Evolutionary conservation across 176 grass and related monocot species (phyloP).

Genomic region (Cocos nucifera): DNA sequence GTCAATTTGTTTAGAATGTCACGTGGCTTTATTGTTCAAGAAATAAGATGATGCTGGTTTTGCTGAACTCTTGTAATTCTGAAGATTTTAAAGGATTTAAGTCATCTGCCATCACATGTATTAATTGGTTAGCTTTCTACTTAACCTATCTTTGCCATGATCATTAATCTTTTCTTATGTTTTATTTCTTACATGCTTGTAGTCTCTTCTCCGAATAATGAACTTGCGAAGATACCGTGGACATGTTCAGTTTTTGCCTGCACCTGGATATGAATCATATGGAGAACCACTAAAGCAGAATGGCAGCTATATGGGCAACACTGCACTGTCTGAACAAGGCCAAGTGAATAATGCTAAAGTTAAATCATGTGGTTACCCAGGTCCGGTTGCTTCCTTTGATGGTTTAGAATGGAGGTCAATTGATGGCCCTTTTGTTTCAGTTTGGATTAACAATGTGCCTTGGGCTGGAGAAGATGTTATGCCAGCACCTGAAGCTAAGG

Average conservation of each 20-base stretch:
- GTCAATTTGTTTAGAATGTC: too few relatives aligned
- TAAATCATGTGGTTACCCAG: slow-evolving; percentile 31
- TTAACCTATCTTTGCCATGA: neutral
- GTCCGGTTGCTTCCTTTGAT: slow-evolving; percentile 25
- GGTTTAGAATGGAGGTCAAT: slow-evolving; percentile 48
- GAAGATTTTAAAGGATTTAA: too few relatives aligned
- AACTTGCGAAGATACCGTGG: slow-evolving; percentile 55
- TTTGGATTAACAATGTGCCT: slow-evolving; percentile 71
- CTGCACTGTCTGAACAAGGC: neutral
- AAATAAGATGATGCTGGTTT: too few relatives aligned
- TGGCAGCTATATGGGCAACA: neutral
- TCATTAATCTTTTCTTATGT: neutral
- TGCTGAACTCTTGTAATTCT: too few relatives aligned
- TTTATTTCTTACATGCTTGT: slow-evolving; percentile 4
- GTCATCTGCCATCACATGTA: neutral
- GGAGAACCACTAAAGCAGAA: slow-evolving; percentile 43
- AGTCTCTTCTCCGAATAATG: slow-evolving; percentile 65
- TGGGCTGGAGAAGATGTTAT: slow-evolving; percentile 51
- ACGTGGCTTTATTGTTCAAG: too few relatives aligned
- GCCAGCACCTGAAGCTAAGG: slow-evolving; percentile 70
- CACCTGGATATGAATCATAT: slow-evolving; percentile 60
- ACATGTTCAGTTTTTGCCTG: slow-evolving; percentile 50
- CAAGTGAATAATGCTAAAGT: slow-evolving; percentile 17
- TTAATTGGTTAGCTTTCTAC: neutral
- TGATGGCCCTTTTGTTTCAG: slow-evolving; percentile 60